Base-by-base conservation (phyloP, 164 flowering plant genomes). In the Echeveria elegans region DNA sequence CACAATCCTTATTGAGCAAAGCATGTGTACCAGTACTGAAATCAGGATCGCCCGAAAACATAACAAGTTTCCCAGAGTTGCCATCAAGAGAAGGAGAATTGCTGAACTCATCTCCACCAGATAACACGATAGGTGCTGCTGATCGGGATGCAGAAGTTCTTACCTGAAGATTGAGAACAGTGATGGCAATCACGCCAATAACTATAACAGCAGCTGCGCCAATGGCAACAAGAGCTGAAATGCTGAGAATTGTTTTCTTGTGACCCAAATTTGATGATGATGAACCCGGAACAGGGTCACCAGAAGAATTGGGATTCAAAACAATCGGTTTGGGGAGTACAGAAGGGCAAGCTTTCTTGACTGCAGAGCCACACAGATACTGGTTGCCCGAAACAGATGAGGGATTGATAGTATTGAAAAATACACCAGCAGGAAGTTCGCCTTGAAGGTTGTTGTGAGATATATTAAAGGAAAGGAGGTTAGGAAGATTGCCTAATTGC, bases 321-420 rank as follows among this genome's bases (percentile, higher is more conserved):
- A 95, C 99, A 71, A 95, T 85, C 40, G 99, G 99, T 62, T 95
- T 95, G 29, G 92, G 97, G 68, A 87, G 90, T 66, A 84, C 88
- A 48, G 80, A 72, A 29, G 90, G 92, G 76, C 99, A 91, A 48
- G 97, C 82, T 38, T 79, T 88, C 41, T 88, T 87, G 50, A 82
- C 87, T 5, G 73, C 79, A 28, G 97, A 78, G 6, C 96, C 96
- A 78, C 99, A 94, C n/a, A 94, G 82, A 23, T 82, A 76, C 36
- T 91, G 92, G 71, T 94, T 94, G 21, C 82, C 93, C 10, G 83
- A 74, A 38, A 95, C 84, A 30, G 97, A 87, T 10, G 84, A 79
- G 9, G 87, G 86, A 45, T 90, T 73, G 47, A 95, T 88, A 41
- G 88, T 88, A 73, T 87, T 83, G 75, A 95, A 95, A 77, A 89